Base-by-base conservation (phyloP, 2,329 filamentous ascomycete genomes). In the Pseudogymnoascus sp. region DNA sequence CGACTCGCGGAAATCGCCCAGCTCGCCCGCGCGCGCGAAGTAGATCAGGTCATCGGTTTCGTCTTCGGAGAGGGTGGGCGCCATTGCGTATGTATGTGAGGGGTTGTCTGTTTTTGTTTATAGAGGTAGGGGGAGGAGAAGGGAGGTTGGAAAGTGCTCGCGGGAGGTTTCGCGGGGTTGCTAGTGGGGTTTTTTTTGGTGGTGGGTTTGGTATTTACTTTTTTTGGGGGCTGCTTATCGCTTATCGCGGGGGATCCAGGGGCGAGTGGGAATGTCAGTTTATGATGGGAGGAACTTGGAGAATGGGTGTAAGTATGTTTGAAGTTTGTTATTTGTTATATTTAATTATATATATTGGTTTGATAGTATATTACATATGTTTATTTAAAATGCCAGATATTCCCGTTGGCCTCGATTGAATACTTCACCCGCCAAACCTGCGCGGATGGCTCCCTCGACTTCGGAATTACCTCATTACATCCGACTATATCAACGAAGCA, bases 31-130 rank as follows among this genome's bases (percentile, higher is more conserved):
- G 38, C 93, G 90, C 2, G 92, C 84, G 69, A 91, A 86, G 78
- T 96, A 97, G 69, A 97, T 84, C 68, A 97, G 83, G 76, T 97
- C 93, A 74, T 97, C 93, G 71, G 96, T 88, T 75, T 92, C 85
- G 62, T 96, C 93, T 73, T 89, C 87, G 60, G 84, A 84, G 59
- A 93, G 78, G 65, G 79, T 69, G 21, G 66, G 64, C 63, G 73
- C 62, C 71, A 73, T 68, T 40, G 59, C 59, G 59, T 38, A n/a
- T 60, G 28, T 60, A 2, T 60, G 28, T 37, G 10, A 0, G n/a
- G 7, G 8, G 6, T 36, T 36, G 10, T 40, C 1, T 16, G n/a
- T 16, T 16, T 36, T 38, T 38, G 14, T 16, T n/a, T 16, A n/a
- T 16, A 38, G 14, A 8, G 12, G 14, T 7, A 16, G n/a, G 50